These are phyloP conservation scores for Kodamaea nitidulidarum DNA, from an alignment of 805 yeast genomes.

Conservation along the genomic window DNA sequence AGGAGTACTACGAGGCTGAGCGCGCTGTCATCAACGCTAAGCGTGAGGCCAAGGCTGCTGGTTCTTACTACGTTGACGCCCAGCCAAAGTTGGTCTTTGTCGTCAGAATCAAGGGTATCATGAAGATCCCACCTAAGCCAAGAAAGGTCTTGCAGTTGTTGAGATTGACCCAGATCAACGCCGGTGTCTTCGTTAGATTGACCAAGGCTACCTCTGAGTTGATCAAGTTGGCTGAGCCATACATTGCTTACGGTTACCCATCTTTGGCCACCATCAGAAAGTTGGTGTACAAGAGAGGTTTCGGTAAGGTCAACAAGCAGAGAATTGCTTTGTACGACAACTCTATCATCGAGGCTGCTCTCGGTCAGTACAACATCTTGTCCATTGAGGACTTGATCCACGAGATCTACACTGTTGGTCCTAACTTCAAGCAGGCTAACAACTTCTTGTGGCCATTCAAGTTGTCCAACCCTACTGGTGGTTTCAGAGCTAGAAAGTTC, in stretches of 20 bases:
- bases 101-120: constrained; percentile 98
- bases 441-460: constrained; percentile 98
- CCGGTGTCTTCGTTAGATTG: constrained; percentile 91
- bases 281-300: constrained; percentile 95
- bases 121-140: constrained; percentile 98
- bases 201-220: constrained; percentile 95
- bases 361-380: constrained; percentile 90
- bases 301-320: constrained; percentile 95
- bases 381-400: constrained; percentile 92
- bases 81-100: constrained; percentile 93
- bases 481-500: constrained; percentile 98
- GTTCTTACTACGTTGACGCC: constrained; percentile 92
- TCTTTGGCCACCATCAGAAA: constrained; percentile 86
- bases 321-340: constrained; percentile 88
- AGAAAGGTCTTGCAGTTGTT: constrained; percentile 95
- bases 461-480: constrained; percentile 95
- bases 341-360: constrained; percentile 78
- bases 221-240: constrained; percentile 91
- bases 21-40: constrained; percentile 81
- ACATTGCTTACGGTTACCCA: constrained; percentile 98
- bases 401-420: constrained; percentile 95
- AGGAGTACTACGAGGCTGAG: constrained; percentile 91
- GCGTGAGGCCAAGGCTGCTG: constrained; percentile 92
- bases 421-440: constrained; percentile 98
- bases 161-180: constrained; percentile 90